phyloP scores from a whole-genome alignment of 805 yeast species.

The Naumovozyma dairenensis region DNA sequence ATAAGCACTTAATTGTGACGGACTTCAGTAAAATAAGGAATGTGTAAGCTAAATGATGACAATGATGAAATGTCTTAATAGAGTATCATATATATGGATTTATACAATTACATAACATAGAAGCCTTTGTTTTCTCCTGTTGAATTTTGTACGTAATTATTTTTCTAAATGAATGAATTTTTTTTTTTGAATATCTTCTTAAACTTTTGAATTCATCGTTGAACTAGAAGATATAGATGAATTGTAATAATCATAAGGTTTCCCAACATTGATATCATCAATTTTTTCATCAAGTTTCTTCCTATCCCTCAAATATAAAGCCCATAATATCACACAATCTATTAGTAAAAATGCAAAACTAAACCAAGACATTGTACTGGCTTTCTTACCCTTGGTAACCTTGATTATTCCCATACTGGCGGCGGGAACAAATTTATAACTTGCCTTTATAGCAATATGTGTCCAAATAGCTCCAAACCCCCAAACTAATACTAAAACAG shows the following conservation, averaged over 20 bases:
- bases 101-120: too few relatives aligned
- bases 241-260: slow-evolving; percentile 2
- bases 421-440: slow-evolving; percentile 34
- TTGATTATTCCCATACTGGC: slow-evolving; percentile 42
- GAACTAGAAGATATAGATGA: not conserved
- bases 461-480: slow-evolving; percentile 59
- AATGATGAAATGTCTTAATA: too few relatives aligned
- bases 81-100: too few relatives aligned
- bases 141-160: too few relatives aligned
- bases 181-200: not conserved
- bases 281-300: slow-evolving; percentile 12
- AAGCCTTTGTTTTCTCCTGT: too few relatives aligned
- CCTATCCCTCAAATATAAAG: slow-evolving; percentile 30
- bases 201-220: slow-evolving; percentile 7
- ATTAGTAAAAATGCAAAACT: slow-evolving; percentile 41
- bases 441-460: slow-evolving; percentile 44
- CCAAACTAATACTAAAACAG: slow-evolving; percentile 40
- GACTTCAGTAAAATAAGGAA: too few relatives aligned
- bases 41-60: too few relatives aligned
- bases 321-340: slow-evolving; percentile 32
- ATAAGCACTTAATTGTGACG: too few relatives aligned
- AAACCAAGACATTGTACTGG: slow-evolving; percentile 52
- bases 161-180: too few relatives aligned
- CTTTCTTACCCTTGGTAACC: slow-evolving; percentile 40
- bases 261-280: slow-evolving; percentile 7